Evolutionary conservation across 176 grass and related monocot genomes (phyloP), one percentile per base, ranked within the genome.

Genomic region (Oryza glumipatula): DNA sequence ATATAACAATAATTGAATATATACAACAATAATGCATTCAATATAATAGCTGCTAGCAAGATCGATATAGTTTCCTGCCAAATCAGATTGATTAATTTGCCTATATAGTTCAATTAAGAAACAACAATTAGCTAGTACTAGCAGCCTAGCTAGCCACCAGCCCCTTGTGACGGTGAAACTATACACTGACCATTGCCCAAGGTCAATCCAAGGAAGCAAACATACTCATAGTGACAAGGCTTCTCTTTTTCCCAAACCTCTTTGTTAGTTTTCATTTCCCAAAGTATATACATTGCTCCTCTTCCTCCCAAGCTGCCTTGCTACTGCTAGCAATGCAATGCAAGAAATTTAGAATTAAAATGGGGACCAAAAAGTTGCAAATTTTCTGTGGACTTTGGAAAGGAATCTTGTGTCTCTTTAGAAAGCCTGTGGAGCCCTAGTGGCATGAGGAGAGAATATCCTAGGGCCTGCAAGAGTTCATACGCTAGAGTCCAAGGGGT

Each of bases 201-300:
- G 72, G 92, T 94, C 86, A 91, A 94, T 90, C 82, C 66, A 88
- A 79, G 67, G 80, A 90, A 95, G 88, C 92, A 95, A 93, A 95
- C 95, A 98, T 93, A 82, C 91, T 85, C 88, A 86, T 93, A 89
- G 82, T 91, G 95, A 93, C 95, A 93, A 98, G 76, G 66, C 45
- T 72, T 86, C 92, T 94, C 92, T 90, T 98, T 93, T 86, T 84
- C 76, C 90, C 84, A 85, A 82, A 78, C 60, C 80, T 78, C 82
- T 48, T 19, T 67, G 23, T 73, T 81, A 19, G 72, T 87, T 82
- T 80, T 76, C 23, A 65, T 21, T 72, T 87, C 72, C 76, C 84
- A 35, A 88, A 67, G 68, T 22, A 56, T 56, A 56, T 19, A 19
- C 16, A 56, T 56, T 17, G 51, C 51, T 19, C 51, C 51, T 56